A percentile compares a stretch with the other conserved stretches of the same genome.
Evolutionary conservation across 2,329 filamentous ascomycete species (phyloP).

Genomic region (Neonectria sp.): DNA sequence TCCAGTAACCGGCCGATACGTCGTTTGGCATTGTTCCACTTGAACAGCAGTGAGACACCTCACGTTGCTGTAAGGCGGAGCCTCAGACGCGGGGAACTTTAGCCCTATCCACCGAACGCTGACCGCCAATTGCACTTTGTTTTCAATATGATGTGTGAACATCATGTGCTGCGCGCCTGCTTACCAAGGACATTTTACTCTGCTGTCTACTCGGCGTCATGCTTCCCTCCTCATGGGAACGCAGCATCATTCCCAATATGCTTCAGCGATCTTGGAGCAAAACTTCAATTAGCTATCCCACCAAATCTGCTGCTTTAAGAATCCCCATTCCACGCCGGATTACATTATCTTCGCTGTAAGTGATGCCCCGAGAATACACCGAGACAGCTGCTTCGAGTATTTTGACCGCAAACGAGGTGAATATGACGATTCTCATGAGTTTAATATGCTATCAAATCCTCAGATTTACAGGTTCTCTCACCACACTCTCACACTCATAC

Average conservation of each 20-base stretch:
- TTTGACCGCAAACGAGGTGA: background rate
- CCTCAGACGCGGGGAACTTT: background rate
- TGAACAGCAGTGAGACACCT: no score
- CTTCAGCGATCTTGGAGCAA: no score
- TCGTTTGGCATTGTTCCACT: no score
- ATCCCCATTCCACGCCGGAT: background rate
- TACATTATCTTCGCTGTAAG: background rate
- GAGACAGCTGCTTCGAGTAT: constrained; percentile 24
- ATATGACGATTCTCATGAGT: background rate
- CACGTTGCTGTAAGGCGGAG: no score
- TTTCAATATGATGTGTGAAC: background rate
- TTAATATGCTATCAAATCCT: background rate
- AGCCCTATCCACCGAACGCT: background rate
- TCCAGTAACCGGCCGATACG: no score
- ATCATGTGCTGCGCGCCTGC: background rate
- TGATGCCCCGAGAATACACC: constrained; percentile 32
- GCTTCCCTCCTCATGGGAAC: no score
- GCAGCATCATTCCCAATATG: no score
- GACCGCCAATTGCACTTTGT: background rate
- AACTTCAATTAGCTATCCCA: no score
- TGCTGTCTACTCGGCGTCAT: no score
- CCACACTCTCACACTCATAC: constrained; percentile 9
- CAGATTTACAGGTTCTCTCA: background rate
- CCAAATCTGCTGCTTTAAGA: no score
- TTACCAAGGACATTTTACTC: background rate